phyloP scores from a whole-genome alignment of 2,329 filamentous ascomycete species.

The Curvularia hawaiiensis region DNA sequence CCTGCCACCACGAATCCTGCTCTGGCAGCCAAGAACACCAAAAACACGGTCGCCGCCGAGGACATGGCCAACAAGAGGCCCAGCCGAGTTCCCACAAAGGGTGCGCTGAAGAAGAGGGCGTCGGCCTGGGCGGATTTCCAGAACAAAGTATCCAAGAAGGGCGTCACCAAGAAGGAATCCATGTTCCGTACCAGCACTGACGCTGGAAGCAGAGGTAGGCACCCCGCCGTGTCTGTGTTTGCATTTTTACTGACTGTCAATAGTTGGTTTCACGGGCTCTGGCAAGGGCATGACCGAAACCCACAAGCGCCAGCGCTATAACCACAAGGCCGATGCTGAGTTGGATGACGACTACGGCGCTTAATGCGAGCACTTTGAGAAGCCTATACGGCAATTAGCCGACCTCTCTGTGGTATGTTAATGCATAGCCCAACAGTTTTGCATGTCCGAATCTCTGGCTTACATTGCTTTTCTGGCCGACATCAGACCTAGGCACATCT shows the following conservation, averaged over 20 bases:
- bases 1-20: conserved; percentile 70
- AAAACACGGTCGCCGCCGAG: conserved; percentile 66
- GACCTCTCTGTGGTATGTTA: conserved; percentile 14
- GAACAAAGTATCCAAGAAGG: conserved; percentile 65
- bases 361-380: conserved; percentile 14
- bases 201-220: conserved; percentile 80
- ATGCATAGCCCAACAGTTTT: background rate
- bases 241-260: conserved; percentile 28
- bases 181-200: conserved; percentile 96
- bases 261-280: conserved; percentile 95
- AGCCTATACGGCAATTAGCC: background rate
- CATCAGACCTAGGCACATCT: conserved; percentile 19
- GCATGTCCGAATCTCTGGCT: conserved; percentile 24
- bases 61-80: conserved; percentile 69
- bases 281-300: conserved; percentile 97
- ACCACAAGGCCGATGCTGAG: conserved; percentile 61
- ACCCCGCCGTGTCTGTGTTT: background rate
- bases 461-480: conserved; percentile 23
- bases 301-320: conserved; percentile 77
- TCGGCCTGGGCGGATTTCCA: conserved; percentile 95
- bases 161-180: conserved; percentile 86
- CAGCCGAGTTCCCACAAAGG: conserved; percentile 84
- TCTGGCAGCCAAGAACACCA: conserved; percentile 68
- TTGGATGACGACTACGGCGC: conserved; percentile 27
- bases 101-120: conserved; percentile 88